These are phyloP conservation scores for Gymnopus androsaceus DNA, from an alignment of 1,284 basidiomycete species.

Conservation along the genomic window DNA sequence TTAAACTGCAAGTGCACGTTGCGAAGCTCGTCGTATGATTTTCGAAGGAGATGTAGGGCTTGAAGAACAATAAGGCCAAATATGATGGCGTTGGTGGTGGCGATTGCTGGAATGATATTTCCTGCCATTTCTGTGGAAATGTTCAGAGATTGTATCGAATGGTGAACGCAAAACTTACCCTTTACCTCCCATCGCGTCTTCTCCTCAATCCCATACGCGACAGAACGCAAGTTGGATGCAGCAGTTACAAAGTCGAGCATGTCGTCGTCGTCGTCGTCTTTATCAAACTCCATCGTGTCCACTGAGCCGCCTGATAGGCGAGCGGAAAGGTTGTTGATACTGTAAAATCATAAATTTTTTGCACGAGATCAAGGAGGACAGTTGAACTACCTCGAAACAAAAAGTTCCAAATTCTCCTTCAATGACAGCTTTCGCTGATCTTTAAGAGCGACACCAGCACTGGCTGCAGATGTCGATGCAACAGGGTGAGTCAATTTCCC, in stretches of 20 bases:
- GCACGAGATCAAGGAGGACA: conserved; percentile 5
- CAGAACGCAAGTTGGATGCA: conserved; percentile 88
- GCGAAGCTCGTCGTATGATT: conserved; percentile 59
- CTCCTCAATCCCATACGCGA: conserved; percentile 84
- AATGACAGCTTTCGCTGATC: conserved; percentile 80
- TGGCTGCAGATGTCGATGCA: no score
- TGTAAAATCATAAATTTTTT: no score
- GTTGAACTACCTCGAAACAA: conserved; percentile 70
- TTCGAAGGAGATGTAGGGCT: conserved; percentile 79
- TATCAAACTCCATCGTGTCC: conserved; percentile 89
- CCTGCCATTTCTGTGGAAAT: conserved; percentile 89
- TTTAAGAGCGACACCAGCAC: conserved; percentile 60
- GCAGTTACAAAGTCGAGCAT: conserved; percentile 96
- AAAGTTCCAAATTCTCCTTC: conserved; percentile 80
- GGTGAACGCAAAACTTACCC: conserved; percentile 52
- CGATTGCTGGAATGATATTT: conserved; percentile 98
- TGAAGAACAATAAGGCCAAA: conserved; percentile 94
- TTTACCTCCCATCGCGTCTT: conserved; percentile 98
- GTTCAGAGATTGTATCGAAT: not conserved
- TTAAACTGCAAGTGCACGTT: conserved; percentile 80
- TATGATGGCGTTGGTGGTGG: conserved; percentile 97
- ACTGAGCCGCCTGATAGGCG: conserved; percentile 71
- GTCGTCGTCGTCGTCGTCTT: conserved; percentile 97
- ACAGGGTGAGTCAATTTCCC: no score
- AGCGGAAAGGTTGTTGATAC: conserved; percentile 75